Conservation (phyloP, 257 asterid species). For the Catharanthus roseus region DNA sequence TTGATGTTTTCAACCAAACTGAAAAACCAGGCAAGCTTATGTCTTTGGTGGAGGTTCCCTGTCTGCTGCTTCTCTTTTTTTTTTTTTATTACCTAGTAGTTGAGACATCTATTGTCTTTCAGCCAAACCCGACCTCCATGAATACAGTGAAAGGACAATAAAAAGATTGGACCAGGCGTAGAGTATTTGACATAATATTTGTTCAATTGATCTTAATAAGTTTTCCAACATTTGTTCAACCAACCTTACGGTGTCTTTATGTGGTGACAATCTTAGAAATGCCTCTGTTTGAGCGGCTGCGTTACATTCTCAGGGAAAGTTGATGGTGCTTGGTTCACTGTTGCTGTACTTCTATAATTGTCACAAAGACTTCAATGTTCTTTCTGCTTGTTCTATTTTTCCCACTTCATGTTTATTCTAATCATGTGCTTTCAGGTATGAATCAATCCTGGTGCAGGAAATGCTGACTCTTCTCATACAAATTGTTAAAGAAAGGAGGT, state of each 20-base stretch:
- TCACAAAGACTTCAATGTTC: neutral
- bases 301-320: neutral
- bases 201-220: neutral
- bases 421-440: constrained; percentile 51
- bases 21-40: neutral
- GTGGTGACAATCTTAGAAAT: neutral
- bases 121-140: neutral
- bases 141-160: neutral
- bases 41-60: neutral
- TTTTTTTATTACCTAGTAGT: neutral
- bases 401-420: neutral
- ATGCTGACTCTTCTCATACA: constrained; percentile 88
- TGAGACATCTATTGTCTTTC: neutral
- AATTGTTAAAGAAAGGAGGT: constrained; percentile 84
- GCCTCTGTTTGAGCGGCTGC: neutral
- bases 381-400: neutral
- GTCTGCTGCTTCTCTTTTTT: neutral
- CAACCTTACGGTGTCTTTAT: neutral
- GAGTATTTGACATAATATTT: neutral
- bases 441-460: constrained; percentile 68
- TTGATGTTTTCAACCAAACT: neutral
- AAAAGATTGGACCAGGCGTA: neutral
- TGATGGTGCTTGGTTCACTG: neutral
- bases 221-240: neutral
- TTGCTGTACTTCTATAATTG: neutral